Conservation (phyloP, 768 basidiomycete species). For the Lactarius hengduanensis region DNA sequence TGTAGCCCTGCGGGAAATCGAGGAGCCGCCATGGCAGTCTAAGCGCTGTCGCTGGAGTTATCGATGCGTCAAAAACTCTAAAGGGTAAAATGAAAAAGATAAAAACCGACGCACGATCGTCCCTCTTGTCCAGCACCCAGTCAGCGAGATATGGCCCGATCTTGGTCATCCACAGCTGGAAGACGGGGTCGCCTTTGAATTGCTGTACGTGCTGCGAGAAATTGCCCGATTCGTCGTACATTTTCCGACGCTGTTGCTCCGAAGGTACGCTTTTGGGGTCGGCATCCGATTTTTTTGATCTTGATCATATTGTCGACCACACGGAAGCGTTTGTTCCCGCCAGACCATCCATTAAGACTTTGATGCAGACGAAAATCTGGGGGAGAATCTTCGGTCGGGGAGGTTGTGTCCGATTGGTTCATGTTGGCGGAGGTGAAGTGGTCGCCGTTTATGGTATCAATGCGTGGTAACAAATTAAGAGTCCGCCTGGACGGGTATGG, state of each 20-base stretch:
- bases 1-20: conserved; percentile 9
- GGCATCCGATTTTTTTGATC: conserved; percentile 14
- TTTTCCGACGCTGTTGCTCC: not conserved
- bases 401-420: not conserved
- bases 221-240: not conserved
- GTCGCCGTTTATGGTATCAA: not conserved
- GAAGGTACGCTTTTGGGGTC: not conserved
- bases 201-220: not conserved
- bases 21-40: not conserved
- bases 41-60: not conserved
- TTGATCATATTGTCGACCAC: conserved; percentile 4
- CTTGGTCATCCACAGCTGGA: not conserved
- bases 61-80: not conserved
- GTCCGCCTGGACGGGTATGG: not conserved
- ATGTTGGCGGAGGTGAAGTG: not conserved
- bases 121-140: conserved; percentile 10
- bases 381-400: not conserved
- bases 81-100: too few species aligned
- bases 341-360: not conserved
- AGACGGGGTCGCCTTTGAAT: rapidly evolving
- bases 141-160: conserved; percentile 20
- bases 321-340: not conserved
- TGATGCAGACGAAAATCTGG: not conserved
- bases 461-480: not conserved
- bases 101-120: not conserved